phyloP scores from a whole-genome alignment of 1,284 basidiomycete genomes.

The Pseudozyma sp. region DNA sequence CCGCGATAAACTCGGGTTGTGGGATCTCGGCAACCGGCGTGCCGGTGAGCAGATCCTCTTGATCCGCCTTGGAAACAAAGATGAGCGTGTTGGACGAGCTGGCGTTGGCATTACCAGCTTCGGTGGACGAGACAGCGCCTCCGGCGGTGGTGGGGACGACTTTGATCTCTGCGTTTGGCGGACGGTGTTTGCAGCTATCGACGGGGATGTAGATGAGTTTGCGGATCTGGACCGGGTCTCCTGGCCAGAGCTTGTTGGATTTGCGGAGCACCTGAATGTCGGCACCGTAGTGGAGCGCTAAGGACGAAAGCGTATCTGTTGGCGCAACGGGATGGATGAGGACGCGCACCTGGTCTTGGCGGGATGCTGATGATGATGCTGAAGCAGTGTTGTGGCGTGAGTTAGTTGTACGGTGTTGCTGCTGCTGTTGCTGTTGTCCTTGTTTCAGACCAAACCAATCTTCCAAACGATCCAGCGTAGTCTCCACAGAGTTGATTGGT shows the following conservation, averaged over 20 bases:
- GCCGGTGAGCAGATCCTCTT: constrained; percentile 33
- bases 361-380: background rate
- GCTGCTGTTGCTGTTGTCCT: constrained; percentile 13
- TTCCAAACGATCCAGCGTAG: constrained; percentile 54
- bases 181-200: constrained; percentile 57
- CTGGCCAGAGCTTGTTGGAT: constrained; percentile 66
- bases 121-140: constrained; percentile 25
- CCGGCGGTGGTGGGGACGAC: constrained; percentile 13
- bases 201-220: constrained; percentile 64
- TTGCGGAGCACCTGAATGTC: constrained; percentile 60
- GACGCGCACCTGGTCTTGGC: constrained; percentile 38
- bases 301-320: constrained; percentile 56
- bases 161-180: constrained; percentile 54
- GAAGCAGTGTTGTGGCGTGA: background rate
- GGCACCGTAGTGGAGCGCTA: constrained; percentile 65
- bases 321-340: constrained; percentile 63
- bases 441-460: constrained; percentile 59
- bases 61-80: constrained; percentile 40
- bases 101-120: background rate
- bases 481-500: constrained; percentile 33
- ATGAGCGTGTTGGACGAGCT: constrained; percentile 14
- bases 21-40: constrained; percentile 22
- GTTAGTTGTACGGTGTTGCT: background rate
- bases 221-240: constrained; percentile 64
- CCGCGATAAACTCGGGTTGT: constrained; percentile 15